Percentiles rank a stretch among this genome's conserved stretches.
phyloP scores from a whole-genome alignment of 768 basidiomycete species.

The Dendrothele bispora region DNA sequence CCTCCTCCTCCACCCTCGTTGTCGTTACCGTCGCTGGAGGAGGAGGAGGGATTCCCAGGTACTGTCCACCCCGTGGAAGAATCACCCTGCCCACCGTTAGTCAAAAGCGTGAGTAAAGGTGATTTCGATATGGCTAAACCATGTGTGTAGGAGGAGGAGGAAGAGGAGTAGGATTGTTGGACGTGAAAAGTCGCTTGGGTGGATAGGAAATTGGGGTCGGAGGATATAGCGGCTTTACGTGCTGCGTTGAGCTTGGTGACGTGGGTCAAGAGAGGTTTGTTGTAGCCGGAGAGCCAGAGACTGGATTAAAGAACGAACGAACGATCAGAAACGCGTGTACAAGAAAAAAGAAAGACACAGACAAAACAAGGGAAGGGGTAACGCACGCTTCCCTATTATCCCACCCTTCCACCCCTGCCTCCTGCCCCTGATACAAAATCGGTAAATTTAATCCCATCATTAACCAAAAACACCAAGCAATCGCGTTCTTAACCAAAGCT shows the following conservation, averaged over 20 bases:
- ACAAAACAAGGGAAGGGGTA: too few species aligned
- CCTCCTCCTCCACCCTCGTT: too few species aligned
- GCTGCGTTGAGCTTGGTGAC: slow-evolving; percentile 51
- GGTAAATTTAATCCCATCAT: slow-evolving; percentile 73
- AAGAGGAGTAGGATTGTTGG: too few species aligned
- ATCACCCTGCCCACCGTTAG: slow-evolving; percentile 48
- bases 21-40: too few species aligned
- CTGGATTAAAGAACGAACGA: slow-evolving; percentile 25
- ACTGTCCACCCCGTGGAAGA: slow-evolving; percentile 14
- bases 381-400: slow-evolving; percentile 60
- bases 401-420: slow-evolving; percentile 60
- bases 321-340: not conserved
- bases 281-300: slow-evolving; percentile 62
- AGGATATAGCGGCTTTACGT: slow-evolving; percentile 47
- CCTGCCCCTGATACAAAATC: slow-evolving; percentile 72
- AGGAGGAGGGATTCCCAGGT: too few species aligned
- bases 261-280: slow-evolving; percentile 45
- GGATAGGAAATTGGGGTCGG: slow-evolving; percentile 43
- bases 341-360: not conserved
- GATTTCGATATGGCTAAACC: slow-evolving; percentile 52
- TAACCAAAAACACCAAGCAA: slow-evolving; percentile 64
- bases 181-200: slow-evolving; percentile 49
- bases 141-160: slow-evolving; percentile 33
- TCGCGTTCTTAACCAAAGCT: slow-evolving; percentile 65
- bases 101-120: slow-evolving; percentile 55